These are phyloP conservation scores for Calonectria hawksworthii DNA, from an alignment of 2,329 filamentous ascomycete genomes.

Conservation along the genomic window DNA sequence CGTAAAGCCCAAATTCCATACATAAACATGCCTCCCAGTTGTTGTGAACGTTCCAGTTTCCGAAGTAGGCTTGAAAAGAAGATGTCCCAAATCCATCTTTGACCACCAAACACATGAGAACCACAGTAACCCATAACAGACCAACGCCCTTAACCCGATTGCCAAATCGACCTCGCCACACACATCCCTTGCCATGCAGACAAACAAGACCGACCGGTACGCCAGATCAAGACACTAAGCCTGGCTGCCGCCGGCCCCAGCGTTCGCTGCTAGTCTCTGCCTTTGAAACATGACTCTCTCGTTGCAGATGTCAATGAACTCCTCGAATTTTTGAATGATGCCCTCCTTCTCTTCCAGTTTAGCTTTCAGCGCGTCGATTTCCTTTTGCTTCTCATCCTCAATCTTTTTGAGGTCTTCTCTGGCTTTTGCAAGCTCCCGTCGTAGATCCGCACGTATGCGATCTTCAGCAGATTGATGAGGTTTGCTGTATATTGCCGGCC, in stretches of 20 bases:
- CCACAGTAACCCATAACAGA: slow-evolving; percentile 13
- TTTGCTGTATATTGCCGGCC: slow-evolving; percentile 77
- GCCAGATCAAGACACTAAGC: slow-evolving; percentile 37
- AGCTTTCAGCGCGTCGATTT: slow-evolving; percentile 70
- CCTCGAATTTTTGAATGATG: slow-evolving; percentile 74
- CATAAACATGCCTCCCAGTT: slow-evolving; percentile 37
- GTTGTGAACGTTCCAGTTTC: slow-evolving; percentile 25
- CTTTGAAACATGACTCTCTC: slow-evolving; percentile 75
- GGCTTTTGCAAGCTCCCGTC: slow-evolving; percentile 71
- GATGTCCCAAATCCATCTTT: slow-evolving; percentile 31
- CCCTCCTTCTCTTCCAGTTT: slow-evolving; percentile 74
- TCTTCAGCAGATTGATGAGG: slow-evolving; percentile 74
- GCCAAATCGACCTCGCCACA: slow-evolving; percentile 25
- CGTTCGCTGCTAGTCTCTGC: slow-evolving; percentile 60
- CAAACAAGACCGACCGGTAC: slow-evolving; percentile 32
- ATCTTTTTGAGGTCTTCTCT: slow-evolving; percentile 69
- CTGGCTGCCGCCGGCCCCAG: slow-evolving; percentile 44
- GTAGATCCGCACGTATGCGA: slow-evolving; percentile 72
- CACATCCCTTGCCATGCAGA: slow-evolving; percentile 33
- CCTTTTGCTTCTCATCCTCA: slow-evolving; percentile 68
- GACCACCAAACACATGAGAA: slow-evolving; percentile 24
- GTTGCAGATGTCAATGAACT: slow-evolving; percentile 80
- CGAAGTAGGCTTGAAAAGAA: slow-evolving; percentile 26
- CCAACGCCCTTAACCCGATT: slow-evolving; percentile 40
- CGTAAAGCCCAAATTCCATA: slow-evolving; percentile 40